These are phyloP conservation scores for Malbranchea cinnamomea DNA, from an alignment of 2,329 filamentous ascomycete genomes.

Conservation along the genomic window DNA sequence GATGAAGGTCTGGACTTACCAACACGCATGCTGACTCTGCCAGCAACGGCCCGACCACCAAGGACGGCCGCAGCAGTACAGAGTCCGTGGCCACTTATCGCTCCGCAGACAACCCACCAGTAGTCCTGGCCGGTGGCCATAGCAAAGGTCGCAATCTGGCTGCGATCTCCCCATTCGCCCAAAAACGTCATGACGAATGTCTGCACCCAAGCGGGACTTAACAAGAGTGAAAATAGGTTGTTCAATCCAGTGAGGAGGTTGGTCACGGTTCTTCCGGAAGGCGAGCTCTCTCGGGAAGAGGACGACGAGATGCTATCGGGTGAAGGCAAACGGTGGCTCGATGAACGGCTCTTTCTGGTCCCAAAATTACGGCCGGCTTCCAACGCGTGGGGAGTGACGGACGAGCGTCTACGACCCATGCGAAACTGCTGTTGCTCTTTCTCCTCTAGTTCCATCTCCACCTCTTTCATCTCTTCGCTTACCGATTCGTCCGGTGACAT, in stretches of 20 bases:
- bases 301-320: constrained; percentile 69
- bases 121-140: constrained; percentile 98
- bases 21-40: constrained; percentile 85
- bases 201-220: constrained; percentile 96
- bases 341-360: constrained; percentile 51
- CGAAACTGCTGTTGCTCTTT: constrained; percentile 68
- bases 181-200: constrained; percentile 99
- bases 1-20: constrained; percentile 48
- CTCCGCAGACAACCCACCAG: constrained; percentile 93
- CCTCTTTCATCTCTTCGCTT: constrained; percentile 93
- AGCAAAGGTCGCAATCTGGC: constrained; percentile 94
- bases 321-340: constrained; percentile 59
- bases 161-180: constrained; percentile 94
- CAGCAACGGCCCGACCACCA: constrained; percentile 82
- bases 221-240: constrained; percentile 73
- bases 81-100: constrained; percentile 68
- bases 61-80: constrained; percentile 88
- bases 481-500: constrained; percentile 88
- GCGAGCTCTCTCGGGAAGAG: constrained; percentile 46
- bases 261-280: constrained; percentile 30
- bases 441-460: constrained; percentile 84
- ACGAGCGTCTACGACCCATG: constrained; percentile 49
- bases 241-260: constrained; percentile 49
- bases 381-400: constrained; percentile 58
- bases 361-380: constrained; percentile 59